Evolutionary conservation across 345 rosid species (phyloP), one percentile per base, ranked within the genome.

Genomic region (Laguncularia racemosa): DNA sequence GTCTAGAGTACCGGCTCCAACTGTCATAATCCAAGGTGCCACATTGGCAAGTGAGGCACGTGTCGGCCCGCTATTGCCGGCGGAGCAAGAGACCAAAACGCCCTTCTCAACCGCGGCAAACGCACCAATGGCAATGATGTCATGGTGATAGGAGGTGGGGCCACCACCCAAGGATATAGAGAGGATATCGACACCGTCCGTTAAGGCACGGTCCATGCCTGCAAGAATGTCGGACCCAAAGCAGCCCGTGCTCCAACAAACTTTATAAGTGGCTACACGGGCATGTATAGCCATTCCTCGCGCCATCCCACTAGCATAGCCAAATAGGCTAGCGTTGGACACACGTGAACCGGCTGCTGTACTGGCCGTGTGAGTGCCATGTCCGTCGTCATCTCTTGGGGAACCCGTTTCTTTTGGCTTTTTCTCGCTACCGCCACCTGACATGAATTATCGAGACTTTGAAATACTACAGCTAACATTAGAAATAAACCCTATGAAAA

Each of bases 21-120:
- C 98, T 8, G 96, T 91, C 87, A 86, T 72, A 16, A 88, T 83
- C 98, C 98, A 91, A 0, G 98, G 98, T 5, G 98, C 96, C 51
- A 81, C 93, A 56, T 89, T 91, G 0, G 96, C 84, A 19, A 91
- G 69, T 0, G 91, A 68, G 20, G 79, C 78, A 50, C 66, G 57
- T 0, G 61, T 26, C 0, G 98, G 98, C 38, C 98, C 98, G 21
- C 83, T 73, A 53, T 91, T 91, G 0, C 98, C 98, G 13, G 96
- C 95, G 0, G 95, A 84, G 26, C 90, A 84, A 14, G 90, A 78
- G 43, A 91, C 95, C 52, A 89, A 67, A 26, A 91, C 81, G 28
- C 98, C 98, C 70, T 66, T 84, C 79, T 88, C 88, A 78, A 78
- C 67, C 9, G 96, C 95, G 0, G 89, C 53, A 54, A 88, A 91